These are phyloP conservation scores for Penicillium sp. DNA, from an alignment of 2,329 filamentous ascomycete species.

Conservation along the genomic window DNA sequence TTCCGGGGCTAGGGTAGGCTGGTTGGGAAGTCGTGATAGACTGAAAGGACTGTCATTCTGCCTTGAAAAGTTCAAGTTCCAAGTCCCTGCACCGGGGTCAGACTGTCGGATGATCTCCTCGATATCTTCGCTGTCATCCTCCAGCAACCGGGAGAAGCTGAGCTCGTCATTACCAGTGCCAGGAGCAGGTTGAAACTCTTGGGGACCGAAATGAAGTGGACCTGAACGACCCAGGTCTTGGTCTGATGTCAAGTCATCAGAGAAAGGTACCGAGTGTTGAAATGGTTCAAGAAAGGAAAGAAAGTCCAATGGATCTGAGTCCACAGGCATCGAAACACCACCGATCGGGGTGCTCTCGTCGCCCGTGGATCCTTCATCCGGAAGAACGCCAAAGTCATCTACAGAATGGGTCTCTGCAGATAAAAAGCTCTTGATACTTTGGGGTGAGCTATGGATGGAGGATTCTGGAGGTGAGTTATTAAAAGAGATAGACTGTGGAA, in stretches of 20 bases:
- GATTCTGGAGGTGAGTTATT: conserved; percentile 23
- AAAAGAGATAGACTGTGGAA: conserved; percentile 11
- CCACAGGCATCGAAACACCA: conserved; percentile 24
- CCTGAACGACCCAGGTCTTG: conserved; percentile 12
- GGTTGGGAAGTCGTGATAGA: conserved; percentile 49
- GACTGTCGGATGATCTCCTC: conserved; percentile 61
- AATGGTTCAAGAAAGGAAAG: conserved; percentile 30
- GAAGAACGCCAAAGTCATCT: conserved; percentile 18
- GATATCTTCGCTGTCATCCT: conserved; percentile 55
- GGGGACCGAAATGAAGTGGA: conserved; percentile 11
- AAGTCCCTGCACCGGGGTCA: conserved; percentile 40
- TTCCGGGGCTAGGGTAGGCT: conserved; percentile 56
- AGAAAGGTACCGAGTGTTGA: conserved; percentile 21
- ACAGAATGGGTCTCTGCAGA: conserved; percentile 22
- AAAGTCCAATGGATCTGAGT: conserved; percentile 26
- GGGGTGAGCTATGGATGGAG: conserved; percentile 25
- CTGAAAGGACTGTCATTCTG: conserved; percentile 45
- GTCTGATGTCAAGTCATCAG: conserved; percentile 22
- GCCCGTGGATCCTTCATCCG: conserved; percentile 15
- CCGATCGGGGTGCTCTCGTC: conserved; percentile 18
- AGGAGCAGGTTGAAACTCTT: conserved; percentile 16
- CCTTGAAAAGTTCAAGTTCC: conserved; percentile 48
- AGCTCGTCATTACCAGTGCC: conserved; percentile 23
- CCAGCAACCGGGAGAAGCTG: conserved; percentile 43
- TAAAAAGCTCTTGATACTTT: conserved; percentile 25